Evolutionary conservation across 1,284 basidiomycete genomes (phyloP), one percentile per base, ranked within the genome.

Genomic region (Puccinia polysora): DNA sequence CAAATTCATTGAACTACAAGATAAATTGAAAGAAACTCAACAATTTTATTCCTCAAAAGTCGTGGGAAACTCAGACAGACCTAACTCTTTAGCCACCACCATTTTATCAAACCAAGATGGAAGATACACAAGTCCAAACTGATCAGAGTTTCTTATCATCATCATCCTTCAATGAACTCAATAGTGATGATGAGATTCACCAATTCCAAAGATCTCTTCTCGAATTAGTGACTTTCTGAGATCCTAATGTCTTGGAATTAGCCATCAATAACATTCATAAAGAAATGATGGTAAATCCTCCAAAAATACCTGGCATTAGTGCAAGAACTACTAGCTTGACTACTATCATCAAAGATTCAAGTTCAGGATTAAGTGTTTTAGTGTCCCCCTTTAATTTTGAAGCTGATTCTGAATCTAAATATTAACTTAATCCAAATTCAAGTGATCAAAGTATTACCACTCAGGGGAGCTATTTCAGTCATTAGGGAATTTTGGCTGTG

Each of bases 61-160:
- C 67, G 23, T 23, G 5, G 23, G 32, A 59, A 8, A 52, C 45
- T 20, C 68, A 71, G 43, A 71, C 68, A 7, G 68, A 71, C 20
- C 34, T 34, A 15, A 55, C 63, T 30, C 59, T 49, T 2, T 58
- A 71, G 32, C 68, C 68, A 18, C 59, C 68, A 52, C 68, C 68
- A 7, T 32, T 71, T 20, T 71, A 71, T 45, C 68, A 47, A 45
- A 58, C 68, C 4, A 71, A 71, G 40, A 71, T 55, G 58, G 59
- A 71, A 55, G 50, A 71, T 18, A 23, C 55, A 2, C 50, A 50
- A 40, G 47, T 71, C 10, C 68, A 71, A 38, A 71, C 68, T 10
- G 68, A 71, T 15, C 18, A 6, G 4, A 34, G 8, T 10, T 4
- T 56, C 30, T 56, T 4, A 14, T 10, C 18, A 5, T 25, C 50